phyloP scores from a whole-genome alignment of 2,329 filamentous ascomycete genomes.

The Parastagonospora avenae region DNA sequence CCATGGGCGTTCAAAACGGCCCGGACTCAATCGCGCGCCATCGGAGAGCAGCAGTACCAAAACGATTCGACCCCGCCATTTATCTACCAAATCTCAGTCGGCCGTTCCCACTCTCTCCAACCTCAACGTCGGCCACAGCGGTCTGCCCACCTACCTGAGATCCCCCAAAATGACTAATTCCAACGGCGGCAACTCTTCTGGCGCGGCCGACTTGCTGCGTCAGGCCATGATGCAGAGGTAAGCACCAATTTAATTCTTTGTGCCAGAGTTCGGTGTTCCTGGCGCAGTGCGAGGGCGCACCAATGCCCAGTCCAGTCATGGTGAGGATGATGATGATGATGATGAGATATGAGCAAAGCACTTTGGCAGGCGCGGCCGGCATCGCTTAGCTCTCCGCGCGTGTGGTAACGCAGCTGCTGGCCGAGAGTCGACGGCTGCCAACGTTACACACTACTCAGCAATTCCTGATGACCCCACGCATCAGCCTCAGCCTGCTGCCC shows the following conservation, averaged over 20 bases:
- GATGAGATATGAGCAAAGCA: neutral
- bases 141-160: slow-evolving; percentile 34
- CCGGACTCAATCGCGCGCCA: slow-evolving; percentile 35
- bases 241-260: slow-evolving; percentile 32
- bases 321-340: neutral
- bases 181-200: slow-evolving; percentile 52
- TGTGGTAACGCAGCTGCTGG: slow-evolving; percentile 6
- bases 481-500: slow-evolving; percentile 5
- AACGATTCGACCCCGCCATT: slow-evolving; percentile 35
- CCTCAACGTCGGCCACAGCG: slow-evolving; percentile 33
- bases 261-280: slow-evolving; percentile 6
- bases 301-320: neutral
- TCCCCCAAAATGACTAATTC: slow-evolving; percentile 40
- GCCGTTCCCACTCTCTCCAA: slow-evolving; percentile 53
- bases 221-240: slow-evolving; percentile 65
- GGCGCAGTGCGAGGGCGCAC: slow-evolving; percentile 1
- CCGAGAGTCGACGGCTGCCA: slow-evolving; percentile 9
- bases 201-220: slow-evolving; percentile 62
- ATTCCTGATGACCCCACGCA: slow-evolving; percentile 10
- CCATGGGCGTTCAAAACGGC: slow-evolving; percentile 36
- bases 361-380: slow-evolving; percentile 4
- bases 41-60: slow-evolving; percentile 36
- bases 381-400: slow-evolving; percentile 25
- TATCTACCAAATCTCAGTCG: slow-evolving; percentile 48
- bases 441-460: slow-evolving; percentile 38